phyloP scores from a whole-genome alignment of 164 flowering plant species.

The Paratinospora sagittata region DNA sequence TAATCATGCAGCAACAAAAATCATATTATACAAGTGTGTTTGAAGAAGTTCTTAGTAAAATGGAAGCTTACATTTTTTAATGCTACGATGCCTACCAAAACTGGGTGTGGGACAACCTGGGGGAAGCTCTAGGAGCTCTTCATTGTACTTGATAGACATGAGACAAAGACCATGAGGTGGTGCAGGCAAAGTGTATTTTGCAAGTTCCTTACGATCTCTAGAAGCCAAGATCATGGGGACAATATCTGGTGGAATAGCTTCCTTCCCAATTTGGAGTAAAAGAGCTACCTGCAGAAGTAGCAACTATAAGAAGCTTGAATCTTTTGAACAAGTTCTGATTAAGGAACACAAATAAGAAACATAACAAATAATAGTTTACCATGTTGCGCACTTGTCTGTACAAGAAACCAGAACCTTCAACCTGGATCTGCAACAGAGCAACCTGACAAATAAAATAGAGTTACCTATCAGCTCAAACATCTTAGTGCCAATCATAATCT shows the following conservation, averaged over 20 bases:
- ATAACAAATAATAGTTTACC: slow-evolving; percentile 32
- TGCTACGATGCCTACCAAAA: slow-evolving; percentile 57
- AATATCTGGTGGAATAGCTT: slow-evolving; percentile 75
- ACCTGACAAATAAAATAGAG: slow-evolving; percentile 40
- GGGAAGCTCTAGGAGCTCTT: slow-evolving; percentile 57
- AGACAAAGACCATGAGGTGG: slow-evolving; percentile 87
- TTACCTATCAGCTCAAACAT: slow-evolving; percentile 9
- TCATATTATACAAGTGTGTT: background rate
- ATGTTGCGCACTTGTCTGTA: slow-evolving; percentile 95
- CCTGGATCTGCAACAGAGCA: slow-evolving; percentile 76
- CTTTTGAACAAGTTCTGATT: background rate
- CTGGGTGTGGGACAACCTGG: slow-evolving; percentile 41
- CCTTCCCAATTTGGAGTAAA: slow-evolving; percentile 78
- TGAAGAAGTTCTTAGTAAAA: slow-evolving; percentile 28
- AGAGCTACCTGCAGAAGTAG: slow-evolving; percentile 58
- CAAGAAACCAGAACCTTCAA: slow-evolving; percentile 89
- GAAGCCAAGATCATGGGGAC: slow-evolving; percentile 60
- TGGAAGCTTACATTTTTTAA: slow-evolving; percentile 68
- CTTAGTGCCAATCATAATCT: background rate
- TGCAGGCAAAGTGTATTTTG: slow-evolving; percentile 51
- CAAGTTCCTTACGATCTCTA: slow-evolving; percentile 72
- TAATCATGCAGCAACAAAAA: too few species aligned
- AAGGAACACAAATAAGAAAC: background rate
- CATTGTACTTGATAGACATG: slow-evolving; percentile 48
- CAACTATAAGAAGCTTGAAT: slow-evolving; percentile 5